Conservation (phyloP, 169 alveolate species). For the Miamiensis avidus region DNA sequence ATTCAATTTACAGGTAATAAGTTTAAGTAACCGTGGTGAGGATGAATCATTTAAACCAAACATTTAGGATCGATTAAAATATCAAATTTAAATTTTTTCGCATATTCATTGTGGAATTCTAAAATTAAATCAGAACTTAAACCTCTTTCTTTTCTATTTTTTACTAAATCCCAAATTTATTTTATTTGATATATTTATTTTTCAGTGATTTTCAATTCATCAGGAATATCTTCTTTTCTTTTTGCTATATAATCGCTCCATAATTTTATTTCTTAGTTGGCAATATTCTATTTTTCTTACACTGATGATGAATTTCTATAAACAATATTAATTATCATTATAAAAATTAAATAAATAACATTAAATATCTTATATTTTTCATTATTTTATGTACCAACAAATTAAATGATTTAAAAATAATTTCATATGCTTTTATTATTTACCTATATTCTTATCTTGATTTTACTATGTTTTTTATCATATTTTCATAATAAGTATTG, state of each 20-base stretch:
- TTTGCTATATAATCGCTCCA: conserved; percentile 39
- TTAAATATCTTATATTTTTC: too few relatives aligned
- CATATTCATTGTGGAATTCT: conserved; percentile 32
- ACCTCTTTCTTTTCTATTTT: conserved; percentile 20
- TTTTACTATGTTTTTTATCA: conserved; percentile 28
- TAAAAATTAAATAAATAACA: too few relatives aligned
- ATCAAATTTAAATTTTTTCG: conserved; percentile 27
- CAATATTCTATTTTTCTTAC: conserved; percentile 29
- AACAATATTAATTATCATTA: not conserved
- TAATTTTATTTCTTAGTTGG: conserved; percentile 21
- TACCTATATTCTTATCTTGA: conserved; percentile 34
- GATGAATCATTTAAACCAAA: conserved; percentile 39
- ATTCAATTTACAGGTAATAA: conserved; percentile 19
- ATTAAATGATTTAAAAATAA: too few relatives aligned
- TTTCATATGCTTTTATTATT: too few relatives aligned
- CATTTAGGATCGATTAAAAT: conserved; percentile 40
- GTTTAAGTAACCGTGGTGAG: conserved; percentile 39
- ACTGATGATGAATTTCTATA: conserved; percentile 7
- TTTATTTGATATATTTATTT: conserved; percentile 17
- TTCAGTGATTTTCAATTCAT: conserved; percentile 31
- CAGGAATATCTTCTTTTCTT: conserved; percentile 31
- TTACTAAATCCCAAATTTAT: conserved; percentile 29
- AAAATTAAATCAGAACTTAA: conserved; percentile 24
- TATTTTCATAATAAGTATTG: conserved; percentile 40
- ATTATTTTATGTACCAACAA: too few relatives aligned